Conservation (phyloP, 768 basidiomycete species). For the Mrakia frigida region DNA sequence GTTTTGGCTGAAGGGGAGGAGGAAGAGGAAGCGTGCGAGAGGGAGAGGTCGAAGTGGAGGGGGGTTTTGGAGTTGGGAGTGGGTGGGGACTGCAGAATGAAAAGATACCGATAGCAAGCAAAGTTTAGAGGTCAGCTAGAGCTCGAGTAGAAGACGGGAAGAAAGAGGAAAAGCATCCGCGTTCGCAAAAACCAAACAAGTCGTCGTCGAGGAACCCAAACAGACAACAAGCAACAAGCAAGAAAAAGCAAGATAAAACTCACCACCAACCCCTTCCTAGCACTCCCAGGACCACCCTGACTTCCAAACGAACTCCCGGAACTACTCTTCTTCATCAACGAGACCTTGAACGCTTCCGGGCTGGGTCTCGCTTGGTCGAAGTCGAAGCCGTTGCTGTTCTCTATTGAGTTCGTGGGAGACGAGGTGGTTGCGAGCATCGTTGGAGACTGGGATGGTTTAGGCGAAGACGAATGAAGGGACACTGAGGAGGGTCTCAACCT, state of each 20-base stretch:
- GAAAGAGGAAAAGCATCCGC: no score
- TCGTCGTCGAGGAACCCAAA: no score
- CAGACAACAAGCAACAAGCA: neutral
- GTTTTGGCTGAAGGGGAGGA: no score
- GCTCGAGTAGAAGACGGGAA: no score
- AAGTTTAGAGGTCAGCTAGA: no score
- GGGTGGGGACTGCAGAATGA: conserved; percentile 14
- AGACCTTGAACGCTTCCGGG: conserved; percentile 29
- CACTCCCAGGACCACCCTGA: neutral
- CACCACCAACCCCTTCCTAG: neutral
- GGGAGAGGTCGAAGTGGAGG: conserved; percentile 1
- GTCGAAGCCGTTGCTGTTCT: no score
- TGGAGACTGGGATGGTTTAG: neutral
- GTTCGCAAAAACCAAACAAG: no score
- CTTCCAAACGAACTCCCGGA: neutral
- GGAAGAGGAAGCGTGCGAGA: neutral
- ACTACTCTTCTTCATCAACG: conserved; percentile 27
- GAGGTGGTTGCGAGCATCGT: conserved; percentile 3
- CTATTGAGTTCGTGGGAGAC: no score
- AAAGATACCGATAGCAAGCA: no score
- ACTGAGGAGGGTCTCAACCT: neutral
- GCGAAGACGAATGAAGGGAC: neutral
- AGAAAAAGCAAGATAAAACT: neutral
- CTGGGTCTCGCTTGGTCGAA: conserved; percentile 23
- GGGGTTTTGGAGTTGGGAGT: conserved; percentile 23